Conservation (phyloP, 805 yeast genomes). For the Suhomyces pyralidae region DNA sequence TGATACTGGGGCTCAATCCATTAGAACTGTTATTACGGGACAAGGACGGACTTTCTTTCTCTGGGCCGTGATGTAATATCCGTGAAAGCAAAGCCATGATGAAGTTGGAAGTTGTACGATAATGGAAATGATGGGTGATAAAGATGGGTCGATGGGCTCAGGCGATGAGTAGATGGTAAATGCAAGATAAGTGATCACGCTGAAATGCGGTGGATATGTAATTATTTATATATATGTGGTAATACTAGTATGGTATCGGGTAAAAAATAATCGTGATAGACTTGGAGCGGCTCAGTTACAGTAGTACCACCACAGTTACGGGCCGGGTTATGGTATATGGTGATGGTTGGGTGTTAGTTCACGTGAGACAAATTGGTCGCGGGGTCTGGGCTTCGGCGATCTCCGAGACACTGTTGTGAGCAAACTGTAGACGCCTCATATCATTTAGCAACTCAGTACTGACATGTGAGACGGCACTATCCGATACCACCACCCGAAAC, state of each 20-base stretch:
- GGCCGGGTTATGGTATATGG: background rate
- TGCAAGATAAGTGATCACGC: background rate
- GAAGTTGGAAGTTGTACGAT: background rate
- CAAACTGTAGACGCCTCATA: background rate
- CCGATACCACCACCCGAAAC: background rate
- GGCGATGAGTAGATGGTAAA: background rate
- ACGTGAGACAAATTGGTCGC: background rate
- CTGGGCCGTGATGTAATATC: slow-evolving; percentile 11
- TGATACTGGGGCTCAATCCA: slow-evolving; percentile 1
- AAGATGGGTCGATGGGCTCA: background rate
- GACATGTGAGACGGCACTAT: background rate
- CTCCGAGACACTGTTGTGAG: background rate
- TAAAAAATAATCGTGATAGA: background rate
- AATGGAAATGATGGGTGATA: background rate
- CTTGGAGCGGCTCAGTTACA: background rate
- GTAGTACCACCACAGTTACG: background rate
- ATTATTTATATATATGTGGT: background rate
- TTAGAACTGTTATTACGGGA: background rate
- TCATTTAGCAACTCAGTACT: background rate
- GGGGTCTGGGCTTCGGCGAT: background rate
- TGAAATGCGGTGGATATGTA: background rate
- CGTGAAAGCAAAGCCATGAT: slow-evolving; percentile 17
- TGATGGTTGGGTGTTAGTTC: background rate
- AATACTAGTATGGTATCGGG: background rate
- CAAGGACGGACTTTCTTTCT: slow-evolving; percentile 6